phyloP scores from a whole-genome alignment of 176 grass and related monocot species.

The Oryza nivara region DNA sequence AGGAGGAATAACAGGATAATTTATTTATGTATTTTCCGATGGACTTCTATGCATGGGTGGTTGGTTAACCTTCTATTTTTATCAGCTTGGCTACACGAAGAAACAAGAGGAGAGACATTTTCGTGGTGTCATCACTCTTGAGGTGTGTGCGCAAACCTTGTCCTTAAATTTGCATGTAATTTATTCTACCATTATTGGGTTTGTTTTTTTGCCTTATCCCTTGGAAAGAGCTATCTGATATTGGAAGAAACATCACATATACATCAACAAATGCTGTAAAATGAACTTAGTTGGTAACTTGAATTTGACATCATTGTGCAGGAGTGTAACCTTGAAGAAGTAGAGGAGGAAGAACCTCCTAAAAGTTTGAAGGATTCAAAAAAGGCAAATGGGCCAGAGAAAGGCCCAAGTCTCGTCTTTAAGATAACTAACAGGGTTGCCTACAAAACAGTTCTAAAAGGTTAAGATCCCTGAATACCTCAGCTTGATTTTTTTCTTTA shows the following conservation, averaged over 20 bases:
- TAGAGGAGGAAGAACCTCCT: conserved; percentile 86
- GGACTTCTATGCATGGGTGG: not conserved
- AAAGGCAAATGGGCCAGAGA: conserved; percentile 82
- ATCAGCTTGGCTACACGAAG: conserved; percentile 94
- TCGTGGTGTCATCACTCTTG: conserved; percentile 78
- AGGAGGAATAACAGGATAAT: not conserved
- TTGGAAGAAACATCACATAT: conserved; percentile 15
- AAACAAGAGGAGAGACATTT: conserved; percentile 96
- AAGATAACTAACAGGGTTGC: conserved; percentile 93
- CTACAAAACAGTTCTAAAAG: conserved; percentile 98
- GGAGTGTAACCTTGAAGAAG: conserved; percentile 97
- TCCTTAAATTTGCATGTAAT: conserved; percentile 28
- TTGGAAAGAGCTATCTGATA: not conserved
- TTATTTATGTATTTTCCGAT: conserved; percentile 11
- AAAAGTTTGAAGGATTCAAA: conserved; percentile 95
- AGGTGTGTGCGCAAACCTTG: conserved; percentile 59
- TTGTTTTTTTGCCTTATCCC: not conserved
- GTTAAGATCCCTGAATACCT: conserved; percentile 38
- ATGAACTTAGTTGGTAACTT: conserved; percentile 5
- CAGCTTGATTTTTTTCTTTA: conserved; percentile 12
- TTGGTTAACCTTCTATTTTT: conserved; percentile 39
- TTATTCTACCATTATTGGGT: conserved; percentile 1
- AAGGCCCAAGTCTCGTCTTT: conserved; percentile 76
- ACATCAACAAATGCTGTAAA: not conserved
- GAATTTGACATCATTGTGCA: conserved; percentile 37